Percentiles rank a stretch among this genome's conserved stretches.
Evolutionary conservation across 768 basidiomycete genomes (phyloP).

Genomic region (Mycena galopus): DNA sequence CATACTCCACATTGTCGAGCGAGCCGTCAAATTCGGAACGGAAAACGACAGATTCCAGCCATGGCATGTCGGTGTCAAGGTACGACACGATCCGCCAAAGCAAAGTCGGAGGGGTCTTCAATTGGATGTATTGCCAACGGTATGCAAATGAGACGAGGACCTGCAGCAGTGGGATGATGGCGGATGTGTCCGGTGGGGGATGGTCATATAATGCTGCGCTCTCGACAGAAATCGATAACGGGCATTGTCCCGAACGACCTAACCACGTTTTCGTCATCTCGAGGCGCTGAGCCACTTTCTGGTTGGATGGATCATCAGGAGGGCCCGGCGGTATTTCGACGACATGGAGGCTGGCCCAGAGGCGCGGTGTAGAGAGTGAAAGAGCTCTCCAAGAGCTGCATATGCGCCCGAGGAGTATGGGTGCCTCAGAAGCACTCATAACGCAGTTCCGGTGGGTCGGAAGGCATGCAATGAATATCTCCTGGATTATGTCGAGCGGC

Average conservation of each 20-base stretch:
- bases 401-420: too few species aligned
- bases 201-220: too few species aligned
- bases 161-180: not conserved
- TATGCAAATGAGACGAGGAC: not conserved
- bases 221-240: not conserved
- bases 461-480: too few species aligned
- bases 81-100: not conserved
- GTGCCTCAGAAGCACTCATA: too few species aligned
- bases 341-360: too few species aligned
- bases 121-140: too few species aligned
- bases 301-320: not conserved
- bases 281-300: not conserved
- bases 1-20: not conserved
- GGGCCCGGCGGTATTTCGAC: conserved; percentile 1
- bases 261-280: conserved; percentile 6
- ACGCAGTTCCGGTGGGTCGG: too few species aligned
- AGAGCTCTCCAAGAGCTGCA: too few species aligned
- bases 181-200: not conserved
- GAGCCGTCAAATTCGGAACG: not conserved
- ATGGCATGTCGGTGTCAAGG: not conserved
- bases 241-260: too few species aligned
- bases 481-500: too few species aligned
- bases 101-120: not conserved
- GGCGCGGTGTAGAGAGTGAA: too few species aligned
- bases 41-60: not conserved